Percentiles rank a stretch among this genome's conserved stretches.
phyloP scores from a whole-genome alignment of 2,329 filamentous ascomycete genomes.

The Arthroderma uncinatum region DNA sequence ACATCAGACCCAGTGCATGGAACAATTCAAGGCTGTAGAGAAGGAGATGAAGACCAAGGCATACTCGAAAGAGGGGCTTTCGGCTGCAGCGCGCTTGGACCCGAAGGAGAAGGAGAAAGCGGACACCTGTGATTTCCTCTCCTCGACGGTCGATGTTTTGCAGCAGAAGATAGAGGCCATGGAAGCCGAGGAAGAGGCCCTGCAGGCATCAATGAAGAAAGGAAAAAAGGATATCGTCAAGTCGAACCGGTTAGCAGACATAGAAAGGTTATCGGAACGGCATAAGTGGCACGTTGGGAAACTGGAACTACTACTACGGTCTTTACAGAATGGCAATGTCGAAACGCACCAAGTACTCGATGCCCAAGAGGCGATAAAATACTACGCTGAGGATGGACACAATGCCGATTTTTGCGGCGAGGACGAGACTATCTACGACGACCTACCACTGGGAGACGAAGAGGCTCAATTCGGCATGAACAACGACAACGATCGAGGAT shows the following conservation, averaged over 20 bases:
- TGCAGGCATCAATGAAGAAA: conserved; percentile 88
- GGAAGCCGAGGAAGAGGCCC: conserved; percentile 76
- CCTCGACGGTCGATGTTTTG: conserved; percentile 78
- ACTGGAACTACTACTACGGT: conserved; percentile 78
- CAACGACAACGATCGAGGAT: conserved; percentile 71
- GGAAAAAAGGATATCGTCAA: conserved; percentile 78
- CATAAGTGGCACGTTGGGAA: conserved; percentile 96
- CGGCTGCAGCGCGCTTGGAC: conserved; percentile 82
- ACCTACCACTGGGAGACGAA: conserved; percentile 82
- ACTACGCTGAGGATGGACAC: conserved; percentile 85
- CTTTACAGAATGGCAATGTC: conserved; percentile 83
- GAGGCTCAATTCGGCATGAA: conserved; percentile 76
- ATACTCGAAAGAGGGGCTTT: conserved; percentile 95
- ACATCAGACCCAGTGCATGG: conserved; percentile 52
- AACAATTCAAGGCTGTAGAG: conserved; percentile 99
- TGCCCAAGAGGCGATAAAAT: conserved; percentile 82
- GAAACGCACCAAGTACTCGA: conserved; percentile 79
- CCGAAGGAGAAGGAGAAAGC: conserved; percentile 95
- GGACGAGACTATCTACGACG: conserved; percentile 91
- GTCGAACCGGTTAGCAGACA: conserved; percentile 75
- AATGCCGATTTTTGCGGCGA: conserved; percentile 77
- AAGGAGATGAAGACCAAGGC: conserved; percentile 99
- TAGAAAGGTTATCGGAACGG: conserved; percentile 72
- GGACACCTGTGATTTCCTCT: conserved; percentile 77
- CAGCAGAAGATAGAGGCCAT: conserved; percentile 86